A percentile compares a stretch with the other conserved stretches of the same genome.
phyloP scores from a whole-genome alignment of 2,329 filamentous ascomycete genomes.

The Penicillium sp. region DNA sequence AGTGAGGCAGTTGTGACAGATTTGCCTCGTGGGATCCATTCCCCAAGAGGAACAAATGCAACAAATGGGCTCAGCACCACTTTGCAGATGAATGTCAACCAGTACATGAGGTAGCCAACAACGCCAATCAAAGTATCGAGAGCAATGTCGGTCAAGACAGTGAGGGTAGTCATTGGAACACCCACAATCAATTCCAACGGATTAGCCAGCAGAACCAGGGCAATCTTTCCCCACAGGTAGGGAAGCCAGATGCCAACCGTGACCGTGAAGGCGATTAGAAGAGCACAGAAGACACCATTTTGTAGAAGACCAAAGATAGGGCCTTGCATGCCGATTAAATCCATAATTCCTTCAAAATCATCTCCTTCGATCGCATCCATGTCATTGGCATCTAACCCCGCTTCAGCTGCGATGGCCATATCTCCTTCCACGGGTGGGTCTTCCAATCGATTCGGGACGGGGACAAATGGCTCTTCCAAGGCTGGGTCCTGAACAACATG shows the following conservation, averaged over 20 bases:
- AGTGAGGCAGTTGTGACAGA: conserved; percentile 43
- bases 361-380: conserved; percentile 65
- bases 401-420: conserved; percentile 46
- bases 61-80: conserved; percentile 36
- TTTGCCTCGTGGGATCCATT: conserved; percentile 38
- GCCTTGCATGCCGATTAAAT: conserved; percentile 94
- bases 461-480: conserved; percentile 62
- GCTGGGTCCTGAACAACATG: conserved; percentile 60
- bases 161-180: conserved; percentile 71
- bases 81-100: conserved; percentile 35
- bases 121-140: conserved; percentile 73
- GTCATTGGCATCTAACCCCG: conserved; percentile 66
- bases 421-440: conserved; percentile 8
- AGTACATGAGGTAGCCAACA: conserved; percentile 55
- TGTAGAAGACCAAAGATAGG: conserved; percentile 87
- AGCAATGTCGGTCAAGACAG: conserved; percentile 73
- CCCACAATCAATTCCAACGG: conserved; percentile 67
- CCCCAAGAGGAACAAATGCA: conserved; percentile 33
- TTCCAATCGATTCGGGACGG: conserved; percentile 44
- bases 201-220: conserved; percentile 76
- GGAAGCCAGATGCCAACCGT: conserved; percentile 85
- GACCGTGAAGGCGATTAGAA: conserved; percentile 85
- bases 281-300: conserved; percentile 90
- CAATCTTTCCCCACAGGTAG: conserved; percentile 86
- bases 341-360: conserved; percentile 93